Evolutionary conservation across 2,329 filamentous ascomycete species (phyloP), one percentile per base, ranked within the genome.

Genomic region (Aureobasidium sp.): DNA sequence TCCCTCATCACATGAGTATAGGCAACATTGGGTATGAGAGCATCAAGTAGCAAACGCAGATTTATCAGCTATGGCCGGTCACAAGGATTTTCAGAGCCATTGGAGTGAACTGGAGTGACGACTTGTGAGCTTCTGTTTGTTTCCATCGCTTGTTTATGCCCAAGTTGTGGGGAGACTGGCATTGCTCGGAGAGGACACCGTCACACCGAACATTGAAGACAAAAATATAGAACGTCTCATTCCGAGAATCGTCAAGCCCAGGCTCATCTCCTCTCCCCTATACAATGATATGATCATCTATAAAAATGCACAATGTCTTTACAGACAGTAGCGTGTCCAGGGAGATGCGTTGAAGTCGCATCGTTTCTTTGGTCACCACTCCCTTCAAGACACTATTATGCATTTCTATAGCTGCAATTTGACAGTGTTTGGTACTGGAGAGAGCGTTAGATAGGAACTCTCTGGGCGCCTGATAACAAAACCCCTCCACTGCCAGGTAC

Each of bases 71-170:
- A n/a, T 29, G 46, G 32, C 12, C 41, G 4, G 13, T 32, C 2
- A 29, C 23, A 27, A n/a, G 26, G 15, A n/a, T 10, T 37, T 13
- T 17, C 5, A 50, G 32, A 63, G 32, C 36, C 23, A 44, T 55
- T 15, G 9, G 8, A 46, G 10, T 39, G 4, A 32, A 5, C 5
- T 20, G 17, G 17, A 9, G 39, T 29, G 7, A n/a, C 23, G 6
- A 27, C 5, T 47, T 9, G 23, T 27, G 44, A 48, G 46, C 26
- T 57, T 47, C 53, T 36, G 53, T 36, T 26, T 46, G 53, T 47
- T 57, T 47, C 53, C 20, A 47, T 57, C 46, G 56, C 20, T 9
- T 41, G 42, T 57, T 37, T 36, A 61, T 60, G 47, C 56, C 50
- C 39, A 56, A 53, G 9, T 23, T 52, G 34, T 37, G 50, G 50